A percentile compares a stretch with the other conserved stretches of the same genome.
Conservation (phyloP, 345 rosid genomes). For the Aquilaria yunnanensis region DNA sequence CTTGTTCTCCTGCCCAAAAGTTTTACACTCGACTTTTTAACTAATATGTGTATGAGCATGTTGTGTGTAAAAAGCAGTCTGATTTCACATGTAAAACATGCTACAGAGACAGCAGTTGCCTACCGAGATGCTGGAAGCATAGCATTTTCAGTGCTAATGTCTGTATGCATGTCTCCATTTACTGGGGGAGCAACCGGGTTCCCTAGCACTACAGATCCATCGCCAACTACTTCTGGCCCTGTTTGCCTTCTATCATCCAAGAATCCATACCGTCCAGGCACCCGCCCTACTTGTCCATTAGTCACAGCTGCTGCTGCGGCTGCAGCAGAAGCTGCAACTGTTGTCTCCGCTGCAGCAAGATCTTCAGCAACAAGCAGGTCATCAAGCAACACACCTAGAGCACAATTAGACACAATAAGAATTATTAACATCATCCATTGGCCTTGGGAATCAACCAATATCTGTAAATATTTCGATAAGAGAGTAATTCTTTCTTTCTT, state of each 20-base stretch:
- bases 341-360: conserved; percentile 91
- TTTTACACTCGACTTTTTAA: too few species aligned
- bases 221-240: conserved; percentile 55
- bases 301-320: conserved; percentile 89
- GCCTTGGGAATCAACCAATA: too few species aligned
- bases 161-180: conserved; percentile 91
- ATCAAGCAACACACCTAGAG: conserved; percentile 90
- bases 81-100: conserved; percentile 2
- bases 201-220: conserved; percentile 86
- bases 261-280: conserved; percentile 75
- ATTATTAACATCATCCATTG: too few species aligned
- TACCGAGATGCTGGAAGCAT: conserved; percentile 76
- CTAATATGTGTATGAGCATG: too few species aligned
- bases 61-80: background rate
- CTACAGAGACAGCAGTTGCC: conserved; percentile 12
- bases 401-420: conserved; percentile 12
- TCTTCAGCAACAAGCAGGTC: conserved; percentile 97
- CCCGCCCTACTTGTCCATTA: conserved; percentile 47
- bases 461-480: too few species aligned
- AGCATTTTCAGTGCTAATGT: conserved; percentile 92
- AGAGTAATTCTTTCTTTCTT: too few species aligned
- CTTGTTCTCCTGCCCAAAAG: conserved; percentile 55
- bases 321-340: conserved; percentile 87
- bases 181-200: conserved; percentile 94
- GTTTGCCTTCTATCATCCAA: conserved; percentile 78